Evolutionary conservation across 768 basidiomycete genomes (phyloP), one percentile per base, ranked within the genome.

Genomic region (Tricholoma bakamatsutake): DNA sequence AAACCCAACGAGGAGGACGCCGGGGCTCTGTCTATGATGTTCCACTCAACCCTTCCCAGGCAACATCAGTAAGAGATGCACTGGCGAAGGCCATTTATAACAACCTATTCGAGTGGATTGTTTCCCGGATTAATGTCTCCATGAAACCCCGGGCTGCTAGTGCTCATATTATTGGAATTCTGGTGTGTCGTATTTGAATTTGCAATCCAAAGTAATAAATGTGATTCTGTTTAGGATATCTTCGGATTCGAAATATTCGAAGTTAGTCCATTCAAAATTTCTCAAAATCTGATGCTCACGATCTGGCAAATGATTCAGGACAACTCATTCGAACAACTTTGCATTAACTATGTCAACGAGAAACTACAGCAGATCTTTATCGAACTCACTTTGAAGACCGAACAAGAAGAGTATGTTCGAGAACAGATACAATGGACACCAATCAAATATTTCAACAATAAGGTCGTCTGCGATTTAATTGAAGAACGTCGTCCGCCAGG

Each of bases 341-440:
- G 97, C 76, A 99, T 99, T 80, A 99, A 99, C 77, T 99, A 99
- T 65, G 97, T 98, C 75, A 99, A 99, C 79, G 97, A 99, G 73
- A 99, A 99, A 73, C 81, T 99, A 24, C 96, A 99, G 64, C 96
- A 96, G 68, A 99, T 98, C 66, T 99, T 99, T 75, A 99, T 99
- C 65, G 95, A 99, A 70, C 79, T 99, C 50, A 99, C 97, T 0
- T 78, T 99, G 67, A 99, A 99, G 78, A 94, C 96, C 15, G 97
- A 99, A 67, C 97, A 99, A 70, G 97, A 99, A 68, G 97, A 99
- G 73, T 99, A 99, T 66, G 93, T 98, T 28, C 83, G 91, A 55
- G 97, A 99, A 71, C 88, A 96, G 71, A 99, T 99, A 75, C 92
- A 98, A 71, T 99, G 97, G 97, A 96, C 89, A 0, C 95, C 95